Evolutionary conservation across 192 early-diverging fungal species (phyloP).

Genomic region (Spizellomyces punctatus): DNA sequence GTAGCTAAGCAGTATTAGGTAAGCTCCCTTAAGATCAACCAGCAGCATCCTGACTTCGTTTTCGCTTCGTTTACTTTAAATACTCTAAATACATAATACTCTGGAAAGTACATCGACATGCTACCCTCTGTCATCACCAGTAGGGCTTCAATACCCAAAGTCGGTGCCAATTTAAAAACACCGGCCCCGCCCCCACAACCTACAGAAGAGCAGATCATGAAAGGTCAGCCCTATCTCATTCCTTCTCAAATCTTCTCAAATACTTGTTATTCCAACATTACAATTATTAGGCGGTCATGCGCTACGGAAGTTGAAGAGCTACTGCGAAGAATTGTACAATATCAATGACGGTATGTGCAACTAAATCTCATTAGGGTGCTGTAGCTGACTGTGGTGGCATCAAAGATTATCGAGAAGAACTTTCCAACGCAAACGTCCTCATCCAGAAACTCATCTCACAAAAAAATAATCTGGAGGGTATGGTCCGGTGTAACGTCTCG

Average conservation of each 20-base stretch:
- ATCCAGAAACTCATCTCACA: not conserved
- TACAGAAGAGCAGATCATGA: slow-evolving; percentile 26
- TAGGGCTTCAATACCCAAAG: too few species aligned
- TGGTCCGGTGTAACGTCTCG: too few species aligned
- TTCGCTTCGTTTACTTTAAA: too few species aligned
- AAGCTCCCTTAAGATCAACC: too few species aligned
- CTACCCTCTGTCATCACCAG: too few species aligned
- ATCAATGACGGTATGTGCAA: slow-evolving; percentile 22
- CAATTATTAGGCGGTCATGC: slow-evolving; percentile 47
- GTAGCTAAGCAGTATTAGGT: too few species aligned
- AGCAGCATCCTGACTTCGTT: too few species aligned
- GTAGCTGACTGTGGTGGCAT: too few species aligned
- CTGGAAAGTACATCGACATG: too few species aligned
- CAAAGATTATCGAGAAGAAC: not conserved
- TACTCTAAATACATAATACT: too few species aligned
- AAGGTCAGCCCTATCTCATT: slow-evolving; percentile 17
- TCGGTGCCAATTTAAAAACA: too few species aligned
- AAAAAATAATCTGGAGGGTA: slow-evolving; percentile 25
- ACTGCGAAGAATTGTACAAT: slow-evolving; percentile 47
- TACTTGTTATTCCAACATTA: not conserved
- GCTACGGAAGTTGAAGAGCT: slow-evolving; percentile 49
- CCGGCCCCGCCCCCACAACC: slow-evolving; percentile 20
- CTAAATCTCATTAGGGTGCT: too few species aligned
- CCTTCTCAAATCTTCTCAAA: not conserved
- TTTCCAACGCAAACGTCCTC: not conserved